Base-by-base conservation (phyloP, 768 basidiomycete genomes). In the Suillus tomentosus region DNA sequence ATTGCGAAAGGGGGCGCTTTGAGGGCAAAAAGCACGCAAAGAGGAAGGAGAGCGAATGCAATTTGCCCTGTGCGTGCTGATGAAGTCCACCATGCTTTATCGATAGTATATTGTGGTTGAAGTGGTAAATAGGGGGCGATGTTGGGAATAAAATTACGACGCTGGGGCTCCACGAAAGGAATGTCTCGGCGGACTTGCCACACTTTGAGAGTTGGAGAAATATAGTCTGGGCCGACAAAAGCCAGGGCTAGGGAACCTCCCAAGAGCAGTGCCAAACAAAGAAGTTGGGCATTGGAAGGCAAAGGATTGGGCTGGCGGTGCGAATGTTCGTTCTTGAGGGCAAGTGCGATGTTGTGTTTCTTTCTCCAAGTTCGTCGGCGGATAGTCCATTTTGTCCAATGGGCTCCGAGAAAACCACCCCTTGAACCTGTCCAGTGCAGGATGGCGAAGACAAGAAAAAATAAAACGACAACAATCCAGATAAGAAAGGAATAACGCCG, bases 1-100 rank as follows among this genome's bases (percentile, higher is more conserved):
- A 92, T 69, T 62, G 91, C 90, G 69, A 91, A 88, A 0, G 91
- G 89, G 13, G 87, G 83, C 37, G 82, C 82, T 72, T 87, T 94
- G 72, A 94, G 81, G 10, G 87, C 89, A 65, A 91, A 81, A 15
- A 90, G 79, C 64, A 92, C 78, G 62, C 85, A 87, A 9, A 93
- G 80, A 0, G 91, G 92, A 55, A 91, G 78, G 36, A 92, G 80
- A 2, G 89, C 84, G 69, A 91, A 92, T 1, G 89, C 84, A 45
- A 92, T 86, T 62, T 89, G 78, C 0, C 92, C 91, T 22, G 84
- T 82, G 39, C 91, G 77, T 19, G 81, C 82, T n/a, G 85, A 87
- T 1, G 85, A 80, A 0, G 89, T 87, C 92, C 92, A 94, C 76
- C 85, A 85, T 1, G 86, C 81, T 72, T 90, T 91, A 54, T 71